A percentile compares a stretch with the other conserved stretches of the same genome.
phyloP scores from a whole-genome alignment of 768 basidiomycete species.

The Hygrophoropsis aurantiaca region DNA sequence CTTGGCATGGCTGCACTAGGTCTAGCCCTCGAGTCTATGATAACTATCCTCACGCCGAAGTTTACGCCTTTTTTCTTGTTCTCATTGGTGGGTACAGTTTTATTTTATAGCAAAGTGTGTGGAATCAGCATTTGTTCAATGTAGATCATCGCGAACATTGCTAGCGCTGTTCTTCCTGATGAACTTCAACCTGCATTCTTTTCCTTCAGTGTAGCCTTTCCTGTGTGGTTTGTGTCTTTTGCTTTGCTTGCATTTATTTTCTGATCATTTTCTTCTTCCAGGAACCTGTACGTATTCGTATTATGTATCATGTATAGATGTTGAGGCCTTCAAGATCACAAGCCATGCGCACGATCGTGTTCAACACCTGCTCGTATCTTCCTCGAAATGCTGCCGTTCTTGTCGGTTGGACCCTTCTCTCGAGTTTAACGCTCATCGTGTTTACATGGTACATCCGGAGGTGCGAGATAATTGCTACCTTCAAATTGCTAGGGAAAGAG shows the following conservation, averaged over 20 bases:
- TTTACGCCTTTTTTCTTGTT: slow-evolving; percentile 35
- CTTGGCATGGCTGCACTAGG: slow-evolving; percentile 33
- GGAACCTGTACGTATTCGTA: slow-evolving; percentile 14
- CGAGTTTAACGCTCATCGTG: slow-evolving; percentile 17
- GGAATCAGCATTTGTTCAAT: background rate
- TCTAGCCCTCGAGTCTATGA: slow-evolving; percentile 32
- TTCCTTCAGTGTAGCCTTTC: slow-evolving; percentile 32
- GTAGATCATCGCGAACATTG: slow-evolving; percentile 32
- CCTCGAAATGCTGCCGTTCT: slow-evolving; percentile 34
- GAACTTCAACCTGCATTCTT: slow-evolving; percentile 28
- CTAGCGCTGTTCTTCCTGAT: slow-evolving; percentile 27
- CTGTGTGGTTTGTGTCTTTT: slow-evolving; percentile 24
- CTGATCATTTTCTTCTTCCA: too few species aligned
- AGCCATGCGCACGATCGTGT: slow-evolving; percentile 34
- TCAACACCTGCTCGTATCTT: slow-evolving; percentile 31
- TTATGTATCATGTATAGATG: too few species aligned
- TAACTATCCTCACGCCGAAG: slow-evolving; percentile 31
- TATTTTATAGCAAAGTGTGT: too few species aligned
- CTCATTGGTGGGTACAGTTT: slow-evolving; percentile 20
- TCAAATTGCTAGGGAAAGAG: too few species aligned
- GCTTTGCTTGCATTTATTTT: background rate
- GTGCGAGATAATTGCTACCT: too few species aligned
- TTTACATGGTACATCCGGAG: slow-evolving; percentile 17
- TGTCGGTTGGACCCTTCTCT: slow-evolving; percentile 29
- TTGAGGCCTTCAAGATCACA: too few species aligned